phyloP scores from a whole-genome alignment of 179 eudicot genomes.

The Vitellaria paradoxa region DNA sequence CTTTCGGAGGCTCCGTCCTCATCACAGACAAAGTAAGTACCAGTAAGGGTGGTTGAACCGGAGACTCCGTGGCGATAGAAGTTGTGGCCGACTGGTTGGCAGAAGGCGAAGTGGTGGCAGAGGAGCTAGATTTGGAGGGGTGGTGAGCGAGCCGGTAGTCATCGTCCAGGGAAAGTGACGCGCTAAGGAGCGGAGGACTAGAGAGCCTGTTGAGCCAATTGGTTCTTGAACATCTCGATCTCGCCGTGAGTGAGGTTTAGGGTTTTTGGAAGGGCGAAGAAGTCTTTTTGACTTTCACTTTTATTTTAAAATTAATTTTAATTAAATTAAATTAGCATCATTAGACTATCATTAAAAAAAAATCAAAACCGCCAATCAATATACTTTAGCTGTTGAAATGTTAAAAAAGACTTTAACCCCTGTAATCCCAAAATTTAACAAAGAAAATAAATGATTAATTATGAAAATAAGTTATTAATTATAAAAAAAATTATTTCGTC shows the following conservation, averaged over 20 bases:
- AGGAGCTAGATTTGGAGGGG: background rate
- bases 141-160: slow-evolving; percentile 3
- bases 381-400: too few relatives aligned
- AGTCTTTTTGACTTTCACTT: too few relatives aligned
- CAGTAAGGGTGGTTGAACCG: slow-evolving; percentile 21
- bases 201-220: slow-evolving; percentile 89
- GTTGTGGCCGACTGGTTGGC: background rate
- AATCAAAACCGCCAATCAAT: too few relatives aligned
- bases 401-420: too few relatives aligned
- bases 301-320: too few relatives aligned
- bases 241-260: background rate
- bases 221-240: slow-evolving; percentile 46
- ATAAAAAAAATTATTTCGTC: too few relatives aligned
- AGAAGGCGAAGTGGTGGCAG: background rate
- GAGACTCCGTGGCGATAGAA: background rate
- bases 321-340: too few relatives aligned
- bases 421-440: too few relatives aligned
- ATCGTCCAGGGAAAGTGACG: slow-evolving; percentile 9
- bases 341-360: too few relatives aligned
- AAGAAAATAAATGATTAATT: too few relatives aligned
- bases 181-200: slow-evolving; percentile 52
- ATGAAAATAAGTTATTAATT: too few relatives aligned
- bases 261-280: too few relatives aligned
- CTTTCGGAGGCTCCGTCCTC: slow-evolving; percentile 21
- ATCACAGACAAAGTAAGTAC: background rate